A percentile compares a stretch with the other conserved stretches of the same genome.
These are phyloP conservation scores for Phytopythium litorale DNA, from an alignment of 352 stramenopile species.

Conservation along the genomic window DNA sequence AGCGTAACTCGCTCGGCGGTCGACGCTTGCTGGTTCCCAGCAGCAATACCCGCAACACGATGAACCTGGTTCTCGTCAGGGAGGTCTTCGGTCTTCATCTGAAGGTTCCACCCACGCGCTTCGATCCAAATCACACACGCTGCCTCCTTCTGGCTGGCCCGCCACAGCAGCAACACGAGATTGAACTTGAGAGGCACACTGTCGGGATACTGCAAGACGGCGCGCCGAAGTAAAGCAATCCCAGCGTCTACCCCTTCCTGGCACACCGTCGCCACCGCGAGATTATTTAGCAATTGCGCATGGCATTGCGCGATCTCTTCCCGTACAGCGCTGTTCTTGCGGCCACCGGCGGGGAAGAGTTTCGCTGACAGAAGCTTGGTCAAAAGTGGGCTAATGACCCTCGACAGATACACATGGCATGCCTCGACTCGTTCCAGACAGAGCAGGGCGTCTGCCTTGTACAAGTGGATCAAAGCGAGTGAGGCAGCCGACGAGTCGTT, in stretches of 20 bases:
- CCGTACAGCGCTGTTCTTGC: not conserved
- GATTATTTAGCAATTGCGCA: constrained; percentile 69
- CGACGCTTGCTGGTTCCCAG: constrained; percentile 20
- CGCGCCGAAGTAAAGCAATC: constrained; percentile 41
- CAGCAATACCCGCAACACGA: constrained; percentile 13
- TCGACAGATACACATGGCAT: constrained; percentile 38
- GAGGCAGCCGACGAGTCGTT: constrained; percentile 1
- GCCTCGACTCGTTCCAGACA: constrained; percentile 70
- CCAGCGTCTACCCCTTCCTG: constrained; percentile 27
- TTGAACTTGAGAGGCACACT: constrained; percentile 63
- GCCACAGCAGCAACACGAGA: constrained; percentile 70
- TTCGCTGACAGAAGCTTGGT: constrained; percentile 1
- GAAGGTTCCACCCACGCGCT: constrained; percentile 45
- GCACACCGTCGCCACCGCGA: constrained; percentile 54
- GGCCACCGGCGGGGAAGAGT: not conserved
- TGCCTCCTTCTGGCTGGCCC: constrained; percentile 32
- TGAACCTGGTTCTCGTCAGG: constrained; percentile 14
- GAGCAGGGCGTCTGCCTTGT: constrained; percentile 72
- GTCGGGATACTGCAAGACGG: constrained; percentile 32
- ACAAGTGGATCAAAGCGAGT: constrained; percentile 37
- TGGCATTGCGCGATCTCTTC: constrained; percentile 39
- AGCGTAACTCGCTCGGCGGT: constrained; percentile 10
- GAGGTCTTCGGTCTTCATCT: constrained; percentile 24
- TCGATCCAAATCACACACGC: constrained; percentile 71
- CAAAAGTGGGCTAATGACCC: constrained; percentile 26